phyloP scores from a whole-genome alignment of 1,284 basidiomycete genomes.

The Tilletiaria anomala region DNA sequence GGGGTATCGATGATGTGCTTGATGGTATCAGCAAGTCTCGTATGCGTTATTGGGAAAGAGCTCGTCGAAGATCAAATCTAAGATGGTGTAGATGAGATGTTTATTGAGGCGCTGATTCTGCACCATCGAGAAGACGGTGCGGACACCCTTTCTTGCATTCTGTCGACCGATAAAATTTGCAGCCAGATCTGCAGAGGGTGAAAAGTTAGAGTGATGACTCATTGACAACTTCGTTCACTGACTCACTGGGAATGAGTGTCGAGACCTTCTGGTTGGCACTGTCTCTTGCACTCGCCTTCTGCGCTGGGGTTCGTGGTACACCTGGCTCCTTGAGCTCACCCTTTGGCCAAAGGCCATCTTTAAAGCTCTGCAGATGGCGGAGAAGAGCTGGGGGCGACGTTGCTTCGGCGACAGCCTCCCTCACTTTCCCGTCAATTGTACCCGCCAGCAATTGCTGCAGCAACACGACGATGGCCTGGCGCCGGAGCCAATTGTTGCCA shows the following conservation, averaged over 20 bases:
- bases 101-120: slow-evolving; percentile 76
- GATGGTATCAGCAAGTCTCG: too few species aligned
- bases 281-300: slow-evolving; percentile 62
- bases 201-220: neutral
- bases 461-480: slow-evolving; percentile 92
- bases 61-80: slow-evolving; percentile 18
- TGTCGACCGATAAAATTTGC: slow-evolving; percentile 91
- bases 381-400: slow-evolving; percentile 43
- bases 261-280: slow-evolving; percentile 76
- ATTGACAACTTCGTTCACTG: too few species aligned
- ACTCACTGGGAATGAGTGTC: slow-evolving; percentile 68
- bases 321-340: slow-evolving; percentile 55
- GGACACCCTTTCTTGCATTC: slow-evolving; percentile 77
- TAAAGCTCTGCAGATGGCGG: slow-evolving; percentile 49
- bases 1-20: too few species aligned
- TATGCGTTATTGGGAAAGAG: too few species aligned
- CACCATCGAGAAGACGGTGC: slow-evolving; percentile 74
- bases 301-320: slow-evolving; percentile 57
- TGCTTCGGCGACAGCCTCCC: slow-evolving; percentile 54
- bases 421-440: slow-evolving; percentile 83
- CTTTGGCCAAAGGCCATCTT: slow-evolving; percentile 64
- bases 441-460: slow-evolving; percentile 86
- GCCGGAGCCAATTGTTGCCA: slow-evolving; percentile 83
- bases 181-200: slow-evolving; percentile 55
- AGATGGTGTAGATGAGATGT: slow-evolving; percentile 17